Conservation (phyloP, 179 eudicot genomes). For the Heliamphora pulchella region DNA sequence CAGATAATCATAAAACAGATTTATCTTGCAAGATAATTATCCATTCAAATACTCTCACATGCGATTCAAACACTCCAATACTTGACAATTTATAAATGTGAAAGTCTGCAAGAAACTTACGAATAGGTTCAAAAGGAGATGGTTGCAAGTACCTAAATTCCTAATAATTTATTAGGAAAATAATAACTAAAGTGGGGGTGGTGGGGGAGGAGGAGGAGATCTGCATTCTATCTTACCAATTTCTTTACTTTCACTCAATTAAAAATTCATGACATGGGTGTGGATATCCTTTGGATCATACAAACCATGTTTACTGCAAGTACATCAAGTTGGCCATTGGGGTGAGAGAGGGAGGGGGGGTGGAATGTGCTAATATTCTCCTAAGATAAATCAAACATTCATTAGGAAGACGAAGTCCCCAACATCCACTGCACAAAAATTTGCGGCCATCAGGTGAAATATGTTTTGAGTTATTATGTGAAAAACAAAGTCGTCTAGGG, state of each 20-base stretch:
- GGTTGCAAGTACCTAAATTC: not conserved
- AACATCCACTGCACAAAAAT: not conserved
- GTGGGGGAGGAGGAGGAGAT: not conserved
- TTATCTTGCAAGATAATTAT: not conserved
- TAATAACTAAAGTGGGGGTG: not conserved
- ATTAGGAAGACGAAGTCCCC: not conserved
- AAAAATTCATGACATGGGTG: not conserved
- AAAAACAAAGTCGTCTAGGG: not conserved
- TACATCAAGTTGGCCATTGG: not conserved
- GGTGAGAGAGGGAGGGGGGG: not conserved
- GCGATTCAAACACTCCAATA: not conserved
- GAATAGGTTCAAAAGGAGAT: constrained; percentile 5
- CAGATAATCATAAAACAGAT: not conserved
- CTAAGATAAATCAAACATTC: constrained; percentile 6
- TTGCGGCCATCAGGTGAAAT: no score
- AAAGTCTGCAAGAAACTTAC: not conserved
- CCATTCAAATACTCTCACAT: not conserved
- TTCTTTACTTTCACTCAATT: not conserved
- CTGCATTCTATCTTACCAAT: not conserved
- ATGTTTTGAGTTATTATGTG: not conserved
- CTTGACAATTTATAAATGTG: not conserved
- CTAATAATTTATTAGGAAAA: not conserved
- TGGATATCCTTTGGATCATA: not conserved
- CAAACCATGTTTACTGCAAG: not conserved
- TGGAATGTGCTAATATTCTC: not conserved